phyloP scores from a whole-genome alignment of 2,329 filamentous ascomycete genomes.

The Fusarium succisae region DNA sequence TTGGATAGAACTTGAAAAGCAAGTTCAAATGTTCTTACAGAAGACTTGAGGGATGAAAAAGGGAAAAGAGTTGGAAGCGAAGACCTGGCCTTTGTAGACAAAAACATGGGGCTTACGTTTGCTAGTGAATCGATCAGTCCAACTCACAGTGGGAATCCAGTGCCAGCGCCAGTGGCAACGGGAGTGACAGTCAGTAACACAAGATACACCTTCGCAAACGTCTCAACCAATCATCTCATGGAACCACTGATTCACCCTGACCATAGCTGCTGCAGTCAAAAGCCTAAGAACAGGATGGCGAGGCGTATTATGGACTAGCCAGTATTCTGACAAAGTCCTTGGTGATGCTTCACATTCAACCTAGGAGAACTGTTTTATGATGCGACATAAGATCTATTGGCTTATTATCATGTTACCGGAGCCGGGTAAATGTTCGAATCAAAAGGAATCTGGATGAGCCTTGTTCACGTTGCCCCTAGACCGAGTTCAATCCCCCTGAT shows the following conservation, averaged over 20 bases:
- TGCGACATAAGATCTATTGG: neutral
- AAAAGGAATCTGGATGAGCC: neutral
- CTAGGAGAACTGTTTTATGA: neutral
- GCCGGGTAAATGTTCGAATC: neutral
- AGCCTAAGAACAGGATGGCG: neutral
- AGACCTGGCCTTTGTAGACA: neutral
- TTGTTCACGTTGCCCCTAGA: neutral
- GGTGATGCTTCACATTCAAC: neutral
- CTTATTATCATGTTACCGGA: neutral
- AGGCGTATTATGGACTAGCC: neutral
- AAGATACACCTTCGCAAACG: neutral
- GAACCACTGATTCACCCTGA: neutral
- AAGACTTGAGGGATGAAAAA: neutral
- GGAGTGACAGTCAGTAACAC: neutral
- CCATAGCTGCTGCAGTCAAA: neutral
- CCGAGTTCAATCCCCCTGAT: neutral
- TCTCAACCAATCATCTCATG: neutral
- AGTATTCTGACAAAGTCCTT: neutral
- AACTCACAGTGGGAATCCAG: neutral
- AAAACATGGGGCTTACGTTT: neutral
- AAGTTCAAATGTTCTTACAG: neutral
- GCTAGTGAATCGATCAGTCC: neutral
- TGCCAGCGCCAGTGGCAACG: neutral
- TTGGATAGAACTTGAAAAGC: neutral
- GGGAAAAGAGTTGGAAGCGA: neutral